A percentile compares a stretch with the other conserved stretches of the same genome.
Conservation (phyloP, 306 rosid genomes). For the Fagus sylvatica region DNA sequence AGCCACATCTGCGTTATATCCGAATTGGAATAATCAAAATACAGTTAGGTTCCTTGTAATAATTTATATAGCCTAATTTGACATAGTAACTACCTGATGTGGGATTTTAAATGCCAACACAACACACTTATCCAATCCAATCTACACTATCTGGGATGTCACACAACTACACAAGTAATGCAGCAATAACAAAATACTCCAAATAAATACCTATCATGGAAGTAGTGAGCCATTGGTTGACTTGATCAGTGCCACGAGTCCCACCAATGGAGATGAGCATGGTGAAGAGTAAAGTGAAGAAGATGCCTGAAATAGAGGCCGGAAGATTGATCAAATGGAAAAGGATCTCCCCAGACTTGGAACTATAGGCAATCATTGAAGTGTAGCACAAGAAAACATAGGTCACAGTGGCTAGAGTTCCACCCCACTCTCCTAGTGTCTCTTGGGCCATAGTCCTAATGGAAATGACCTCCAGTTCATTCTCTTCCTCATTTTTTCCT, state of each 20-base stretch:
- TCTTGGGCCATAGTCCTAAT: constrained; percentile 79
- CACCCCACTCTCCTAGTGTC: constrained; percentile 69
- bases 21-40: no score
- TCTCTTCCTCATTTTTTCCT: constrained; percentile 27
- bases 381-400: constrained; percentile 67
- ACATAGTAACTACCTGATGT: no score
- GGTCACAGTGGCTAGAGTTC: constrained; percentile 50
- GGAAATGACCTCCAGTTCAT: constrained; percentile 60
- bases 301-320: constrained; percentile 48
- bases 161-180: background rate
- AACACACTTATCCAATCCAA: no score
- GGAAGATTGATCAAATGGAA: constrained; percentile 59
- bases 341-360: constrained; percentile 70
- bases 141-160: no score
- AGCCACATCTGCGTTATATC: no score
- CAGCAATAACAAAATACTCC: background rate
- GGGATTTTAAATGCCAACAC: no score
- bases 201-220: constrained; percentile 56
- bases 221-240: constrained; percentile 68
- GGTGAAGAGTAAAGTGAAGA: constrained; percentile 59
- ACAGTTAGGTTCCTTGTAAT: no score
- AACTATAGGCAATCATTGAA: constrained; percentile 63
- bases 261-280: constrained; percentile 62
- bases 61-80: no score
- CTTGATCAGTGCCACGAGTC: constrained; percentile 54